Base-by-base conservation (phyloP, 106 monocot species). In the Dioscorea zingiberensis region DNA sequence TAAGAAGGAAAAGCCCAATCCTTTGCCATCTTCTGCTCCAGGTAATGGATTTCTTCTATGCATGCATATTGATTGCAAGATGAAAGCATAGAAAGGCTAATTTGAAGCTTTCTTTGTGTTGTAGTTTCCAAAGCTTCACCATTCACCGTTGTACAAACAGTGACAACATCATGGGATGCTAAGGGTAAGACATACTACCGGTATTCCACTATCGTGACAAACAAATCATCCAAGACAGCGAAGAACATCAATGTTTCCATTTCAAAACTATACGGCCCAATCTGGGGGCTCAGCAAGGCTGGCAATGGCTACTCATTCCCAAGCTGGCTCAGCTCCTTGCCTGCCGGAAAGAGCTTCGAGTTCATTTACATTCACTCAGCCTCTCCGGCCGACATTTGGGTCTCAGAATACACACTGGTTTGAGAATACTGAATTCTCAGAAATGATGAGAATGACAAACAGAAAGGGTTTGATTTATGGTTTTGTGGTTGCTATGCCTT, bases 311-410 rank as follows among this genome's bases (percentile, higher is more conserved):
- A 84, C 30, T 57, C 54, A 13, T 73, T 88, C 54, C 88, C 88
- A 1, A 21, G 59, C 48, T 89, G 84, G 88, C 27, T 84, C 27
- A 27, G 65, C 55, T 73, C 84, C 6, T 69, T 89, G 44, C 68
- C 81, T 5, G 66, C 73, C n/a, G 88, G 88, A 53, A 74, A 82
- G 75, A 89, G 88, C 78, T 26, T 85, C 44, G 76, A 81, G 59
- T 89, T 89, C 48, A 81, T 82, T 55, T 89, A 89, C 81, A 79
- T 89, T 54, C 85, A 89, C 65, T 54, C 88, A 2, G 72, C 81
- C 24, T 67, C 75, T 25, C 84, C 74, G 0, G 84, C 84, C 12
- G 71, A 82, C 38, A 47, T 89, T 13, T 73, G 67, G 67, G 73
- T 89, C 15, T 70, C 73, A 1, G 79, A 71, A 3, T 89, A 85